Percentiles rank a stretch among this genome's conserved stretches.
These are phyloP conservation scores for Margaritispora aquatica DNA, from an alignment of 495 filamentous ascomycete species.

Conservation along the genomic window DNA sequence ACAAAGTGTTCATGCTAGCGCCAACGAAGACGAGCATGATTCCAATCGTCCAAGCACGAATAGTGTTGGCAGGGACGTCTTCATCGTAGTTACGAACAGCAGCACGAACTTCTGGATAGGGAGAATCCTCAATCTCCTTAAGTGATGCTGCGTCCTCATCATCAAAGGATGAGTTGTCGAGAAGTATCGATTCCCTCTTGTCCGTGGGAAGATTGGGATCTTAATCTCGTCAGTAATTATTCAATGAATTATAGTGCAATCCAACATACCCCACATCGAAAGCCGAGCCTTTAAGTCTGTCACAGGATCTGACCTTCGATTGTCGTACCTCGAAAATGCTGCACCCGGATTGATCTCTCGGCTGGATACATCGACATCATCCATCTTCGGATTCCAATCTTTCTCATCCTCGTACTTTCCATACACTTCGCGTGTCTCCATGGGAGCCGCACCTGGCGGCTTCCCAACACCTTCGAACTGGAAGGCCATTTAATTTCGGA, in stretches of 20 bases:
- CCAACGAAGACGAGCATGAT: conserved; percentile 58
- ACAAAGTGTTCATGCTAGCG: conserved; percentile 63
- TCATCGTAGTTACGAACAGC: conserved; percentile 60
- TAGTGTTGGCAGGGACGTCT: conserved; percentile 59
- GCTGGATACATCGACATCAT: conserved; percentile 24
- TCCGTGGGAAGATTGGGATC: conserved; percentile 45
- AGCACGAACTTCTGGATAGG: conserved; percentile 53
- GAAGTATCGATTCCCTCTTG: conserved; percentile 25
- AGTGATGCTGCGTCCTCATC: conserved; percentile 29
- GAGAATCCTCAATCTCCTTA: conserved; percentile 49
- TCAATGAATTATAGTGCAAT: conserved; percentile 10
- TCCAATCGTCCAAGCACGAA: conserved; percentile 70
- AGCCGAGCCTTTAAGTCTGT: conserved; percentile 28
- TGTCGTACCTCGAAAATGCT: conserved; percentile 19
- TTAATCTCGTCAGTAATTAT: conserved; percentile 32
- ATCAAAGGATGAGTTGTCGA: conserved; percentile 30
- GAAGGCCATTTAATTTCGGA: conserved; percentile 10
- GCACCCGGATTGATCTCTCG: conserved; percentile 21
- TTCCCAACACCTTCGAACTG: conserved; percentile 8
- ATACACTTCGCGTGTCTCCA: conserved; percentile 10
- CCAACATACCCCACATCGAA: conserved; percentile 29
- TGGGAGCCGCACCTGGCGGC: conserved; percentile 23
- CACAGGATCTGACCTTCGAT: conserved; percentile 22
- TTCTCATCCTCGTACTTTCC: conserved; percentile 20
- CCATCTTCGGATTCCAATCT: conserved; percentile 25